Evolutionary conservation across 768 basidiomycete genomes (phyloP), one percentile per base, ranked within the genome.

Genomic region (Boletus rubescentipes): DNA sequence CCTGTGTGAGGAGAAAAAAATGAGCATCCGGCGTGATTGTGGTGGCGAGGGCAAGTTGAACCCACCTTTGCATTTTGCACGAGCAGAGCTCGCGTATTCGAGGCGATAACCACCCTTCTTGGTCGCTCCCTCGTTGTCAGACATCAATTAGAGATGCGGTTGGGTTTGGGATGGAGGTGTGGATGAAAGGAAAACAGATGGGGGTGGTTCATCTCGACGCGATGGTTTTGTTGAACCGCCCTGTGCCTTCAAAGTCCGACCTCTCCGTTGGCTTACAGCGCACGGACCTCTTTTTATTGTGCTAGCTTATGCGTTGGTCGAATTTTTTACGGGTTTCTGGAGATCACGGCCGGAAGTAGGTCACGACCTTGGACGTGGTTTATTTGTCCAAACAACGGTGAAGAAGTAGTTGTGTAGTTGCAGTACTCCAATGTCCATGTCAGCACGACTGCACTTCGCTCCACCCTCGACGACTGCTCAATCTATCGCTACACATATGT

Each of bases 51-150:
- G 32, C 23, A 35, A 18, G 39, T 23, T 18, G 45, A 45, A 69
- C 77, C 47, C 55, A 87, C 89, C 90, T 77, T 89, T 91, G 75
- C 89, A 92, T 73, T 88, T 88, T 34, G 89, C 77, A 54, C 89
- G 79, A 54, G 73, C 77, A 52, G 82, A 84, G 41, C 72, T 55
- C 47, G 90, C 84, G 71, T 91, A 91, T 71, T 92, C 90, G 38
- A 92, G 75, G 61, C 90, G 84, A 74, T 92, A 92, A 56, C 86
- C 86, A 44, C 66, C 53, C 51, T 68, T 72, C 29, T 63, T 72
- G 14, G 72, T 53, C 53, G 61, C 29, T 61, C 71, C 69, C 71
- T 70, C 69, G 61, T 58, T 71, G 61, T 70, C 69, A 61, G 69
- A 70, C 69, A 70, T 70, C 65, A 36, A 30, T 62, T 14, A 60